phyloP scores from a whole-genome alignment of 2,329 filamentous ascomycete genomes.

The Thelonectria blattea region DNA sequence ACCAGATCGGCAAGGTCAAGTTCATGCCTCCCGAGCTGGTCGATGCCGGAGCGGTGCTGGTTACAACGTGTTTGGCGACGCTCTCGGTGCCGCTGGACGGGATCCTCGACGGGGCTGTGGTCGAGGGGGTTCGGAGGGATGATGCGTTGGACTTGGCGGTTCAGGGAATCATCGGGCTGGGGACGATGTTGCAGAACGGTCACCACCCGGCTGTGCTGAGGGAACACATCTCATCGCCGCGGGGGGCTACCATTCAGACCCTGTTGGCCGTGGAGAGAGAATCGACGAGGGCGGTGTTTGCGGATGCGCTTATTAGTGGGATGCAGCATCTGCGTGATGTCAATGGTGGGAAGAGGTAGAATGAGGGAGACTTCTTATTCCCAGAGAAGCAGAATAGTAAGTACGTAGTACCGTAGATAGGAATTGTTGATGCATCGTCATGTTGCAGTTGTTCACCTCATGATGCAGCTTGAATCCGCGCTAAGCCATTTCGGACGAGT shows the following conservation, averaged over 20 bases:
- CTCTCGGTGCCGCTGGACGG: conserved; percentile 10
- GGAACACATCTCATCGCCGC: conserved; percentile 11
- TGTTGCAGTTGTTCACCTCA: no score
- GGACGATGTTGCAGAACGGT: conserved; percentile 2
- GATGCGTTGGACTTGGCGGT: conserved; percentile 12
- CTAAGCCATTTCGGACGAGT: not conserved
- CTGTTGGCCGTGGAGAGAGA: conserved; percentile 5
- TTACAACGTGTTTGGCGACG: conserved; percentile 7
- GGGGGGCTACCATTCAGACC: conserved; percentile 16
- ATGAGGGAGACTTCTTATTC: no score
- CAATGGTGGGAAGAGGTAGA: not conserved
- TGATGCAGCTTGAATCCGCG: not conserved
- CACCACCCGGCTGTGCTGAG: conserved; percentile 10
- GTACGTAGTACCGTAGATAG: no score
- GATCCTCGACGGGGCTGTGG: conserved; percentile 9
- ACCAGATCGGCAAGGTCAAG: conserved; percentile 2
- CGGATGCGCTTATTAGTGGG: conserved; percentile 7
- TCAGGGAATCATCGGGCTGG: conserved; percentile 6
- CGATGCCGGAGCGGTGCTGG: not conserved
- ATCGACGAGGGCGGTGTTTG: not conserved
- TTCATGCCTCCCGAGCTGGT: not conserved
- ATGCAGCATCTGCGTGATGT: not conserved
- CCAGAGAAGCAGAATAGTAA: no score
- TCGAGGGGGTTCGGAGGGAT: not conserved
- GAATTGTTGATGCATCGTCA: no score